Base-by-base conservation (phyloP, 2,329 filamentous ascomycete genomes). In the Mycocentrospora acerina region DNA sequence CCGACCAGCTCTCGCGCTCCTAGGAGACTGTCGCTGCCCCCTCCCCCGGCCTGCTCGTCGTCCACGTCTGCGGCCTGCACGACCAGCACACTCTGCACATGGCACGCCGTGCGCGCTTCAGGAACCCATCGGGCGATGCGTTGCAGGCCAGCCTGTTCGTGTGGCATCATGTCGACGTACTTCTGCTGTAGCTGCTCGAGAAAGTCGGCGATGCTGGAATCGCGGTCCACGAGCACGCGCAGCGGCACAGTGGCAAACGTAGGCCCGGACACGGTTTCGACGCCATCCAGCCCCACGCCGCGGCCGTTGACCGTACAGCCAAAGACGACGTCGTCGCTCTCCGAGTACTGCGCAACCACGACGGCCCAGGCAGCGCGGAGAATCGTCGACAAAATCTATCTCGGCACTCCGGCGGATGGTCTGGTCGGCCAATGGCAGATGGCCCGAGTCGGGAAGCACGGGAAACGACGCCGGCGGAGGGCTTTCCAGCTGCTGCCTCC, bases 81-180 rank as follows among this genome's bases (percentile, higher is more conserved):
- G n/a, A n/a, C n/a, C n/a, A n/a, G n/a, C n/a, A n/a, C n/a, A n/a
- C n/a, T n/a, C n/a, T n/a, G n/a, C n/a, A n/a, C n/a, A n/a, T n/a
- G n/a, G n/a, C n/a, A n/a, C n/a, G n/a, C n/a, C n/a, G n/a, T n/a
- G n/a, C n/a, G n/a, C n/a, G n/a, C n/a, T n/a, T n/a, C n/a, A n/a
- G n/a, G n/a, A n/a, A n/a, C n/a, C n/a, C n/a, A n/a, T n/a, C n/a
- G n/a, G n/a, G n/a, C 35, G 29, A 75, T 74, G 22, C 67, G 64
- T 34, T 73, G 72, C 3, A 75, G 54, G 15, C 72, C 72, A 24
- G 67, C 51, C 2, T 54, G 48, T 29, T 64, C 53, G 9, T 47
- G 48, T 3, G 39, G 33, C 10, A 54, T 46, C 12, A 40, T 42
- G 10, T 42, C 40, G 17, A 41, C 39, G 7, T 46, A 41, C 18